A percentile compares a stretch with the other conserved stretches of the same genome.
Conservation (phyloP, 257 asterid species). For the Nicotiana undulata region DNA sequence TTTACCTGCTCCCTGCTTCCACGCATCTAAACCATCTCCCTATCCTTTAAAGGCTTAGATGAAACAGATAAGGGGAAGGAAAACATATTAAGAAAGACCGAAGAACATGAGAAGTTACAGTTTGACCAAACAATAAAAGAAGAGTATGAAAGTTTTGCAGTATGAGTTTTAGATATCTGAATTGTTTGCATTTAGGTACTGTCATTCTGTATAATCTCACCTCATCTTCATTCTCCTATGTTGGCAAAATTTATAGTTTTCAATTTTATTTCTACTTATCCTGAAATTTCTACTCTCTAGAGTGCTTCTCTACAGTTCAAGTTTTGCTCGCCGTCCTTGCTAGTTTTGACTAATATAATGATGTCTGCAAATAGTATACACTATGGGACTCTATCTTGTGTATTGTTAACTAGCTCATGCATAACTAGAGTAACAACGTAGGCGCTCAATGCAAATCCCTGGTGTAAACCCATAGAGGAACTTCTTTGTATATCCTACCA, state of each 20-base stretch:
- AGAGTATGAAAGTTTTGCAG: not conserved
- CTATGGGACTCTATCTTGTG: not conserved
- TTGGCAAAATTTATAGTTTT: too few relatives aligned
- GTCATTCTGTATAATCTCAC: too few relatives aligned
- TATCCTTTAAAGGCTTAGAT: not conserved
- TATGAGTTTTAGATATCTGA: not conserved
- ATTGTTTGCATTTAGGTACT: too few relatives aligned
- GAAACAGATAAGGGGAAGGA: not conserved
- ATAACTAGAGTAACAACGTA: not conserved
- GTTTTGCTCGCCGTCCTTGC: too few relatives aligned
- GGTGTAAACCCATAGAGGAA: not conserved
- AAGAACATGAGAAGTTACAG: not conserved
- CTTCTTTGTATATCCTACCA: not conserved
- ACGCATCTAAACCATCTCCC: not conserved
- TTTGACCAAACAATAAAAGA: not conserved
- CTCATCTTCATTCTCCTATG: too few relatives aligned
- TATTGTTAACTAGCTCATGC: not conserved
- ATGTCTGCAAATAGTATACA: not conserved
- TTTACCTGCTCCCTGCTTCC: not conserved
- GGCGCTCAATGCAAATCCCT: not conserved
- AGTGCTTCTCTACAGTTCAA: too few relatives aligned
- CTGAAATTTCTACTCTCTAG: too few relatives aligned
- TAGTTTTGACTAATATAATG: not conserved
- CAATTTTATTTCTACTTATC: too few relatives aligned
- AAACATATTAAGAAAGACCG: not conserved